Evolutionary conservation across 768 basidiomycete species (phyloP).

Genomic region (Hygrocybe coccinea): DNA sequence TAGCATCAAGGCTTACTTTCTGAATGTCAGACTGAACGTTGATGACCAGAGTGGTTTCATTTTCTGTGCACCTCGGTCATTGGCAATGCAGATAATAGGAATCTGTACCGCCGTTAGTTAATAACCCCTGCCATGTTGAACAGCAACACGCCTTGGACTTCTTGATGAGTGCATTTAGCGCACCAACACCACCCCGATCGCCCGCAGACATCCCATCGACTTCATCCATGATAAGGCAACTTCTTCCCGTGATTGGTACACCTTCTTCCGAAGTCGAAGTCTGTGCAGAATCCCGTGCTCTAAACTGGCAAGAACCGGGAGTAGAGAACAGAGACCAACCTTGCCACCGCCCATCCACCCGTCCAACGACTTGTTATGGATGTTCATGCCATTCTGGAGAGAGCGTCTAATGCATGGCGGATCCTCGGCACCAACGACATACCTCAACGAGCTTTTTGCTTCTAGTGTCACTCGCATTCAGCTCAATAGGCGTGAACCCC

Average conservation of each 20-base stretch:
- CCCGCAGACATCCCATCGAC: conserved; percentile 99
- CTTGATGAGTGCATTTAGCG: conserved; percentile 85
- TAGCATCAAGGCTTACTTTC: conserved; percentile 46
- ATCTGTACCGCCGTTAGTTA: conserved; percentile 45
- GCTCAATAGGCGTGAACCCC: conserved; percentile 88
- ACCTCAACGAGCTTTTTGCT: conserved; percentile 98
- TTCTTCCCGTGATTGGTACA: conserved; percentile 60
- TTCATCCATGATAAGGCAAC: conserved; percentile 97
- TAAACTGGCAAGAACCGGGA: background rate
- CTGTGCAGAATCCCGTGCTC: conserved; percentile 26
- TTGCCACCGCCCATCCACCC: conserved; percentile 67
- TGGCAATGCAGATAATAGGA: conserved; percentile 96
- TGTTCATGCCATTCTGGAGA: conserved; percentile 76
- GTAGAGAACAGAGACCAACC: conserved; percentile 30
- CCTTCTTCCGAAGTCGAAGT: conserved; percentile 66
- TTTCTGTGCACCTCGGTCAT: conserved; percentile 83
- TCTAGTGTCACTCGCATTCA: conserved; percentile 92
- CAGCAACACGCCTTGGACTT: conserved; percentile 69
- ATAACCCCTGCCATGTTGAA: background rate
- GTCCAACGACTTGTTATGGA: conserved; percentile 84
- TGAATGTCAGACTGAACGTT: conserved; percentile 73
- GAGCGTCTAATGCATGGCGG: background rate
- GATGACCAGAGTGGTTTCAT: conserved; percentile 77
- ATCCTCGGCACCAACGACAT: background rate
- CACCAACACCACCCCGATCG: conserved; percentile 94